Conservation (phyloP, 805 yeast species). For the Yarrowia deformans region DNA sequence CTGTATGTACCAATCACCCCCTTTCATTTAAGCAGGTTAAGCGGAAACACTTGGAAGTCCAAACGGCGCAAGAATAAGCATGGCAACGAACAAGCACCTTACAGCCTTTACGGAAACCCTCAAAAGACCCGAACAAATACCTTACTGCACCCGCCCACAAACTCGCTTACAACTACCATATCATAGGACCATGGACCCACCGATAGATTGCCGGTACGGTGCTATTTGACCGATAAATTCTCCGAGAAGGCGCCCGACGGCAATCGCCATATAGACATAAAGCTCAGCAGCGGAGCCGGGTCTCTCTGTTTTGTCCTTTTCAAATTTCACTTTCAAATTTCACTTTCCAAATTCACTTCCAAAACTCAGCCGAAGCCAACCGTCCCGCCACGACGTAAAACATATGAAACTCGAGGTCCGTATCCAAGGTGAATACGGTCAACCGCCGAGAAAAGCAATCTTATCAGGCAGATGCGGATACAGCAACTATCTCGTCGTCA, state of each 20-base stretch:
- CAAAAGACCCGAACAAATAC: too few species aligned
- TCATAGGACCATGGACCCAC: constrained; percentile 18
- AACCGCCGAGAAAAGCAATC: background rate
- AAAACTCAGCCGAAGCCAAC: background rate
- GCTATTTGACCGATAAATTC: constrained; percentile 10
- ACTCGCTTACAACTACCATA: background rate
- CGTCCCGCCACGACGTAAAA: background rate
- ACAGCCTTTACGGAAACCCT: too few species aligned
- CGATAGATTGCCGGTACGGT: background rate
- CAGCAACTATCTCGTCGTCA: background rate
- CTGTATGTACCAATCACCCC: too few species aligned
- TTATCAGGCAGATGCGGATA: background rate
- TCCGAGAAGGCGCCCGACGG: constrained; percentile 4
- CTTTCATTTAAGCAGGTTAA: too few species aligned
- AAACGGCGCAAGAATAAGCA: too few species aligned
- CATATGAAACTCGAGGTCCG: background rate
- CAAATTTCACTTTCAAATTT: too few species aligned
- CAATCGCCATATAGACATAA: constrained; percentile 9
- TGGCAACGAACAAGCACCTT: too few species aligned
- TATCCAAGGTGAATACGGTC: background rate
- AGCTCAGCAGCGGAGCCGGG: background rate
- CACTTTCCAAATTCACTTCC: too few species aligned
- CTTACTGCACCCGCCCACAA: too few species aligned
- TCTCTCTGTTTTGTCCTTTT: background rate
- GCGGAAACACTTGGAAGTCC: too few species aligned